Conservation (phyloP, 1,139 yeast genomes). For the Geotrichum aggregatum region DNA sequence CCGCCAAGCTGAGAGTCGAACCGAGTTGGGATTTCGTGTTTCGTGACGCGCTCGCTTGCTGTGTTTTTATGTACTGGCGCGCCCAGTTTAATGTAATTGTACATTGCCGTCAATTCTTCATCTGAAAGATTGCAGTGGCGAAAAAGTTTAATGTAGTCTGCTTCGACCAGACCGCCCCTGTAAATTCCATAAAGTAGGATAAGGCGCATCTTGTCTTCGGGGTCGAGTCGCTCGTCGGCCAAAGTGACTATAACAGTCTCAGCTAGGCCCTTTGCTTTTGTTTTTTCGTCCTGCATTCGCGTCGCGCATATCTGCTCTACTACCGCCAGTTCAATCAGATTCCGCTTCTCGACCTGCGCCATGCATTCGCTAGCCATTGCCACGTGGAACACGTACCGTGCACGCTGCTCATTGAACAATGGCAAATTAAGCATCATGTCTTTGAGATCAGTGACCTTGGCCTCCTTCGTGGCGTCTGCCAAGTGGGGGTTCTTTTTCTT, state of each 20-base stretch:
- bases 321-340: constrained; percentile 36
- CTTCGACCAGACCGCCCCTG: constrained; percentile 77
- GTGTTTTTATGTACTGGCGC: constrained; percentile 55
- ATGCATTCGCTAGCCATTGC: constrained; percentile 43
- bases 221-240: constrained; percentile 46
- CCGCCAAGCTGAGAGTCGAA: constrained; percentile 64
- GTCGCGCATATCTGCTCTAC: constrained; percentile 65
- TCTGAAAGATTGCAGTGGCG: constrained; percentile 63
- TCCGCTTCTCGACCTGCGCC: constrained; percentile 34
- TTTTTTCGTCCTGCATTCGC: constrained; percentile 67
- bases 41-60: constrained; percentile 35
- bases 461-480: constrained; percentile 34
- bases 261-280: constrained; percentile 56
- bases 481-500: constrained; percentile 63
- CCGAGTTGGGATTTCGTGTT: constrained; percentile 22
- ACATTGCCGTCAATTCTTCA: constrained; percentile 58
- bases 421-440: constrained; percentile 44
- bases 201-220: constrained; percentile 68
- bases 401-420: constrained; percentile 41
- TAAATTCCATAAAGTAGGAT: constrained; percentile 72
- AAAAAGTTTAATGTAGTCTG: constrained; percentile 68
- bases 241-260: constrained; percentile 61
- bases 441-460: constrained; percentile 40
- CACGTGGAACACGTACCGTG: constrained; percentile 39
- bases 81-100: constrained; percentile 64